phyloP scores from a whole-genome alignment of 2,329 filamentous ascomycete genomes.

The Allantophomopsis cytisporea region DNA sequence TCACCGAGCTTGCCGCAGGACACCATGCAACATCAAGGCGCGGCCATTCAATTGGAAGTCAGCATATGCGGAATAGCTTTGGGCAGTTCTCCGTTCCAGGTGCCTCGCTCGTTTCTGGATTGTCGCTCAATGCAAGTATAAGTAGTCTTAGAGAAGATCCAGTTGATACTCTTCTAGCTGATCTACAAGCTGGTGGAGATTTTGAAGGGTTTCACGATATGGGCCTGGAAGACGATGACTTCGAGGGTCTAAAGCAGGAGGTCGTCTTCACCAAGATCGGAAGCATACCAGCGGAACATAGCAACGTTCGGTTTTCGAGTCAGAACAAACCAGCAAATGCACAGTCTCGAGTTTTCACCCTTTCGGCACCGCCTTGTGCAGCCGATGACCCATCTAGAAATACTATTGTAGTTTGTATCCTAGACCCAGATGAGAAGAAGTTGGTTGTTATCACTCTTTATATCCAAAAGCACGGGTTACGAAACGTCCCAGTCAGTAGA shows the following conservation, averaged over 20 bases:
- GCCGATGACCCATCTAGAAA: constrained; percentile 37
- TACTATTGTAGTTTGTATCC: constrained; percentile 52
- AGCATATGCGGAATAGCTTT: constrained; percentile 46
- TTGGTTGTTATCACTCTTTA: constrained; percentile 54
- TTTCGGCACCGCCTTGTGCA: constrained; percentile 42
- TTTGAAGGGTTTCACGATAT: constrained; percentile 60
- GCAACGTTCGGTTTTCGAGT: constrained; percentile 45
- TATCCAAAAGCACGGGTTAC: constrained; percentile 20
- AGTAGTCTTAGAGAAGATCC: constrained; percentile 56
- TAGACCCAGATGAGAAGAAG: constrained; percentile 53
- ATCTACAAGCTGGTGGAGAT: constrained; percentile 45
- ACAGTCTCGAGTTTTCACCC: constrained; percentile 53
- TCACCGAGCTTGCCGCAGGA: constrained; percentile 49
- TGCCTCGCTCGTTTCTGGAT: constrained; percentile 9
- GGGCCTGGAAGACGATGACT: constrained; percentile 58
- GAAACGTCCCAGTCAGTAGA: constrained; percentile 1
- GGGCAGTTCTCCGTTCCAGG: constrained; percentile 14
- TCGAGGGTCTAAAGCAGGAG: constrained; percentile 59
- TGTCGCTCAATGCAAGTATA: constrained; percentile 26
- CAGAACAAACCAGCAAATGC: constrained; percentile 35
- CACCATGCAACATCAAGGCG: constrained; percentile 25
- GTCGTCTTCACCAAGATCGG: constrained; percentile 61
- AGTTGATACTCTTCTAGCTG: constrained; percentile 56
- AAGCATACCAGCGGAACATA: constrained; percentile 47
- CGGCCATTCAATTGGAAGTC: constrained; percentile 58